Evolutionary conservation across 2,329 filamentous ascomycete genomes (phyloP).

Genomic region (Cladophialophora psammophila): DNA sequence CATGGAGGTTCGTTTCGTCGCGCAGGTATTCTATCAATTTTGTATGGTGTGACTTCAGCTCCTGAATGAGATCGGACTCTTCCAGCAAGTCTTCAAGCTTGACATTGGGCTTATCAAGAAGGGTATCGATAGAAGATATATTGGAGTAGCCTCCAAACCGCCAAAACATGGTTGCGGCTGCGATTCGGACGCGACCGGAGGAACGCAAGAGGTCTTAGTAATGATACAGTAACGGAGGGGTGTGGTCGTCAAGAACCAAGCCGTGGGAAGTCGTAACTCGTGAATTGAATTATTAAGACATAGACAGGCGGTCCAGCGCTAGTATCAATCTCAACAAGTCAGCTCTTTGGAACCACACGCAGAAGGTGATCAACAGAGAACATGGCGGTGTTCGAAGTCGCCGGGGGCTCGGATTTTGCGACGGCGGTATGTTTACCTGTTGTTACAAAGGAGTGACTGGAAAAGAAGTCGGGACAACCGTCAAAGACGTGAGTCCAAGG

Average conservation of each 20-base stretch:
- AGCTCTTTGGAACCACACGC: constrained; percentile 8
- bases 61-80: constrained; percentile 94
- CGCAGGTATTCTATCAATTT: constrained; percentile 96
- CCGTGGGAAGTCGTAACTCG: constrained; percentile 35
- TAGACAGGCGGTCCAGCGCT: constrained; percentile 39
- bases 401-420: not conserved
- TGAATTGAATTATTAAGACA: constrained; percentile 33
- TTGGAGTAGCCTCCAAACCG: constrained; percentile 98
- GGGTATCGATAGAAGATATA: constrained; percentile 93
- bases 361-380: constrained; percentile 1
- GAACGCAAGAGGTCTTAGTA: constrained; percentile 22
- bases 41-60: constrained; percentile 97
- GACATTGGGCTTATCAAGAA: constrained; percentile 94
- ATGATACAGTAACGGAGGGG: constrained; percentile 27
- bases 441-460: constrained; percentile 37
- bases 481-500: constrained; percentile 6
- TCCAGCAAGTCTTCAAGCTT: constrained; percentile 95
- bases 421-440: constrained; percentile 28
- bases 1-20: constrained; percentile 82
- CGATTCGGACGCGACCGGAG: constrained; percentile 17
- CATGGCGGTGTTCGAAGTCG: not conserved
- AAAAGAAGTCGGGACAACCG: constrained; percentile 24
- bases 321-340: constrained; percentile 9
- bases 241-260: constrained; percentile 24
- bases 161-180: constrained; percentile 87